Evolutionary conservation across 2,329 filamentous ascomycete genomes (phyloP), one percentile per base, ranked within the genome.

Genomic region (Exophiala mesophila): DNA sequence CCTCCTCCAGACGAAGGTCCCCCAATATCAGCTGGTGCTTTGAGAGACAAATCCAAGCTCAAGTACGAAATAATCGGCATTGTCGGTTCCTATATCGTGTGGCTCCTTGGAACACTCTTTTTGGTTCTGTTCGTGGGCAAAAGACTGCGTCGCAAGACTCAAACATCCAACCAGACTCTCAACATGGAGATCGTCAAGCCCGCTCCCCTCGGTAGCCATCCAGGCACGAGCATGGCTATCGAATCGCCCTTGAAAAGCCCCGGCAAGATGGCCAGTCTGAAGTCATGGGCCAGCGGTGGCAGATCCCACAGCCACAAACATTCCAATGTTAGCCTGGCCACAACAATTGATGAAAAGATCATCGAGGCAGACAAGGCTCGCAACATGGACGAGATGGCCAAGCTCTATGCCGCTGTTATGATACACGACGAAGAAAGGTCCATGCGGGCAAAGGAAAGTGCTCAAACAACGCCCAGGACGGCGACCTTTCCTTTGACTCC

Each of bases 381-480:
- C 69, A 81, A 86, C 50, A 82, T 92, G 63, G 74, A 82, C 52
- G 85, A 95, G 62, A 80, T 96, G 64, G 88, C 95, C 63, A 80
- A 86, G 56, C 80, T 97, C 62, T 97, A 96, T 66, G 88, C 82
- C 49, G 84, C 88, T 54, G 89, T 95, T 51, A 84, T 95, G 81
- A 87, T 88, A 63, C 85, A 94, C 56, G 89, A 96, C 52, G 74
- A 72, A 33, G 66, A 69, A 50, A 73, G 70, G 38, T 37, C 41
- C 10, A 30, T 42, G 19, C 46, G 44, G 17, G 41, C 45, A 33
- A 43, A 41, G 9, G 50, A 41, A 33, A 54, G 49, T 37, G 39
- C 39, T 10, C 48, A 47, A 29, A 43, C 46, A 13, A 49, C 50
- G n/a, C 52, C 52, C 10, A 41, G 46, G 32, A 44, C 45, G 19